Evolutionary conservation across 306 rosid species (phyloP).

Genomic region (Glycine soja): DNA sequence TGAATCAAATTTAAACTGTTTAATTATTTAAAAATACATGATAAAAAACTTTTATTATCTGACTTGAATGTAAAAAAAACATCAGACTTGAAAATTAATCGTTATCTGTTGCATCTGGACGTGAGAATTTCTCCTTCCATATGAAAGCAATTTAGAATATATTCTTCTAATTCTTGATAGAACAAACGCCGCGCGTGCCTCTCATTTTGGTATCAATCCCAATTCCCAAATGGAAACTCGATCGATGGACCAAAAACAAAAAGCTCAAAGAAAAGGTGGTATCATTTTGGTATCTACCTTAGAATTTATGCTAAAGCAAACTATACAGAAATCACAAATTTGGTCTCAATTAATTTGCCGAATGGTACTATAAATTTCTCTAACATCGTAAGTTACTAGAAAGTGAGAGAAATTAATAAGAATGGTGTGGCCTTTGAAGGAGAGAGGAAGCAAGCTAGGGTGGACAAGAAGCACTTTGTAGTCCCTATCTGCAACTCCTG

Average conservation of each 20-base stretch:
- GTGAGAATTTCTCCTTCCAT: not conserved
- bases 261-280: not conserved
- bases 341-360: too few species aligned
- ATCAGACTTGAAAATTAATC: not conserved
- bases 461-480: slow-evolving; percentile 61
- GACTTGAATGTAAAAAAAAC: not conserved
- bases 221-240: not conserved
- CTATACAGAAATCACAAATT: too few species aligned
- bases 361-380: not conserved
- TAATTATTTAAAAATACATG: too few species aligned
- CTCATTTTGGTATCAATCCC: slow-evolving; percentile 43
- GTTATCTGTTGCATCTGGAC: not conserved
- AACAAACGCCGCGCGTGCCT: not conserved
- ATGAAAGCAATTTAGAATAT: slow-evolving; percentile 36
- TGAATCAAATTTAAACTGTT: too few species aligned
- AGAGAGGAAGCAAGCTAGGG: slow-evolving; percentile 60
- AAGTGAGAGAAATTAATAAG: not conserved
- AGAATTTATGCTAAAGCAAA: slow-evolving; percentile 46
- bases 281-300: too few species aligned
- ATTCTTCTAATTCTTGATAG: too few species aligned
- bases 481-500: slow-evolving; percentile 59
- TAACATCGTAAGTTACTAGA: too few species aligned
- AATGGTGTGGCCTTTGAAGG: slow-evolving; percentile 71
- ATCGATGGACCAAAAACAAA: too few species aligned
- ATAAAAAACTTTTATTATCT: not conserved